Conservation (phyloP, 768 basidiomycete genomes). For the Atractiella rhizophila region DNA sequence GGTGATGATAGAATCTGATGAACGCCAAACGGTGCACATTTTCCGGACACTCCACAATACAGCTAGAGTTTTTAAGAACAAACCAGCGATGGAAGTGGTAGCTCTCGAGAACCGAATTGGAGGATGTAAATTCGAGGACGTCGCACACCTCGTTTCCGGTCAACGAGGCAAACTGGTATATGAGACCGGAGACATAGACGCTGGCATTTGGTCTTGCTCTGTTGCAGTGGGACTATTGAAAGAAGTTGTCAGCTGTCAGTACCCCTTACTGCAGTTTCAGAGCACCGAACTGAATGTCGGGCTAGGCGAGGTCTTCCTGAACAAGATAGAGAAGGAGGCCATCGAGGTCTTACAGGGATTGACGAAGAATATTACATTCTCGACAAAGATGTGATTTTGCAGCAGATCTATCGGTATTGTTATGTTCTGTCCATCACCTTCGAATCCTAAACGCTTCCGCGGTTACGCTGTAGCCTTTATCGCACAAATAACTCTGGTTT, state of each 20-base stretch:
- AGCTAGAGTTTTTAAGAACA: conserved; percentile 65
- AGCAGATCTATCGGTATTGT: too few species aligned
- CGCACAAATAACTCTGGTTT: too few species aligned
- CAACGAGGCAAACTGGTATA: conserved; percentile 33
- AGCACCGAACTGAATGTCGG: not conserved
- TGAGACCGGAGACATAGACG: conserved; percentile 58
- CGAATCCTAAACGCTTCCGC: too few species aligned
- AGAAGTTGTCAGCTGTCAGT: conserved; percentile 48
- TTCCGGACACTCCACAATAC: conserved; percentile 68
- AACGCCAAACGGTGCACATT: conserved; percentile 53
- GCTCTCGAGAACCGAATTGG: conserved; percentile 50
- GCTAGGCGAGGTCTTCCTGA: conserved; percentile 32
- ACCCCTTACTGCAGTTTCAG: not conserved
- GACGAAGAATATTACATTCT: too few species aligned
- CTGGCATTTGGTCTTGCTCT: conserved; percentile 46
- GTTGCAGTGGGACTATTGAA: conserved; percentile 30
- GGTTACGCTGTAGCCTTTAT: too few species aligned
- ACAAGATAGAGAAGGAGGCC: conserved; percentile 45
- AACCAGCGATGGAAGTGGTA: conserved; percentile 61
- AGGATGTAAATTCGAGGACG: conserved; percentile 52
- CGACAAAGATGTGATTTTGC: too few species aligned
- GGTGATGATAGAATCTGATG: conserved; percentile 56
- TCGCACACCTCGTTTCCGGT: conserved; percentile 28
- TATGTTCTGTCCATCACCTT: too few species aligned
- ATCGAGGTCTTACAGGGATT: conserved; percentile 38